Base-by-base conservation (phyloP, 2,329 filamentous ascomycete genomes). In the Rutstroemia sp. region DNA sequence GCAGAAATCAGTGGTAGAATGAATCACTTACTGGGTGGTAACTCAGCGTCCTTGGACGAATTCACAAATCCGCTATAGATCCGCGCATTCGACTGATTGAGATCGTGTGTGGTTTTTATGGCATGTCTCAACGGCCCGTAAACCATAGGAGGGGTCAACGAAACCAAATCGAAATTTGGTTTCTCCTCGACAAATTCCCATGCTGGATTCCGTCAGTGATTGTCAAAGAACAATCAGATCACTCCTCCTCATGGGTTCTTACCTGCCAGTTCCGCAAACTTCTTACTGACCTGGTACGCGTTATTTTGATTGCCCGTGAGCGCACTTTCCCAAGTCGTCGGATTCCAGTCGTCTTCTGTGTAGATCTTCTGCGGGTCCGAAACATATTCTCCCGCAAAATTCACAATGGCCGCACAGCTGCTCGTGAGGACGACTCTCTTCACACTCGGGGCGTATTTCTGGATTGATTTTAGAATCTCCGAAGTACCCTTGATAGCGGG, bases 361-460 rank as follows among this genome's bases (percentile, higher is more conserved):
- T 79, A 80, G 3, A 64, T 4, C 6, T 40, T 57, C 4, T 45
- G 54, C 12, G 59, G 57, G 5, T 51, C 39, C 10, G 34, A 44
- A 7, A 38, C 39, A 19, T 16, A 7, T 6, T 54, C 38, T 27
- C 16, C 19, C 0, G 65, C 62, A 2, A 68, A 68, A 54, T 68
- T 59, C 7, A 68, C 56, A 10, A 69, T 60, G 0, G 68, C 61
- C 2, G 67, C 69, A 7, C 61, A 66, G 50, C 66, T 58, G 65
- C 70, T 67, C 76, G 81, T 58, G 48, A 84, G 69, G 56, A 87
- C 84, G 14, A 95, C 86, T 58, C 85, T 80, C 73, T 85, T 89
- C 52, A 95, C 87, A 5, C 61, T 61, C 0, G 78, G 79, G 0
- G 78, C 67, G 68, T 80, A 61, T 2, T 27, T 27, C 25, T 27